phyloP scores from a whole-genome alignment of 768 basidiomycete species.

The Xerocomus brunneocitrinus region DNA sequence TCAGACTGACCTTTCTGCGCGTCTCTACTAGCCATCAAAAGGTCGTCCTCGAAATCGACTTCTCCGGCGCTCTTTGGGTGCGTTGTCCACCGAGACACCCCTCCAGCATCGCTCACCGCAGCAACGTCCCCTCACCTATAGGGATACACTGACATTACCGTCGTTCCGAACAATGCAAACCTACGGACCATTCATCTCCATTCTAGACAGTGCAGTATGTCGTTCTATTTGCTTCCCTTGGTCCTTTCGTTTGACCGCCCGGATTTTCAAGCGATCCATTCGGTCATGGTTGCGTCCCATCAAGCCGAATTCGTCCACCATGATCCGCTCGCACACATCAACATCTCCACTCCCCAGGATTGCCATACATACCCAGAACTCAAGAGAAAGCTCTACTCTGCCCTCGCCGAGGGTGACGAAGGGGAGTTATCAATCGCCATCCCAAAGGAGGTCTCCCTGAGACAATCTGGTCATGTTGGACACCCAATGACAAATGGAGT shows the following conservation, averaged over 20 bases:
- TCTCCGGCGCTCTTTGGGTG: constrained; percentile 83
- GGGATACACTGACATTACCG: constrained; percentile 93
- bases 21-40: constrained; percentile 92
- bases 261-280: constrained; percentile 54
- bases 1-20: constrained; percentile 43
- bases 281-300: constrained; percentile 66
- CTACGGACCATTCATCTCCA: constrained; percentile 85
- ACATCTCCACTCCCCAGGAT: constrained; percentile 65
- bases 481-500: constrained; percentile 35
- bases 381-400: constrained; percentile 88
- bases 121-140: constrained; percentile 28
- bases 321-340: constrained; percentile 68
- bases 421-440: constrained; percentile 92
- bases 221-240: constrained; percentile 1
- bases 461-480: constrained; percentile 48
- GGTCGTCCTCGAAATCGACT: constrained; percentile 91
- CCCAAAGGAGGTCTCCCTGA: constrained; percentile 65
- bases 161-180: constrained; percentile 74
- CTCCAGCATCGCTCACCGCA: constrained; percentile 20
- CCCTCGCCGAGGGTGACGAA: constrained; percentile 87
- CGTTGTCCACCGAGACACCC: constrained; percentile 28
- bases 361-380: constrained; percentile 89
- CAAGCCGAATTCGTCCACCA: constrained; percentile 73
- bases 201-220: constrained; percentile 82
- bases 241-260: constrained; percentile 22